phyloP scores from a whole-genome alignment of 1,139 yeast species.

The Lodderomyces parapsilosis region DNA sequence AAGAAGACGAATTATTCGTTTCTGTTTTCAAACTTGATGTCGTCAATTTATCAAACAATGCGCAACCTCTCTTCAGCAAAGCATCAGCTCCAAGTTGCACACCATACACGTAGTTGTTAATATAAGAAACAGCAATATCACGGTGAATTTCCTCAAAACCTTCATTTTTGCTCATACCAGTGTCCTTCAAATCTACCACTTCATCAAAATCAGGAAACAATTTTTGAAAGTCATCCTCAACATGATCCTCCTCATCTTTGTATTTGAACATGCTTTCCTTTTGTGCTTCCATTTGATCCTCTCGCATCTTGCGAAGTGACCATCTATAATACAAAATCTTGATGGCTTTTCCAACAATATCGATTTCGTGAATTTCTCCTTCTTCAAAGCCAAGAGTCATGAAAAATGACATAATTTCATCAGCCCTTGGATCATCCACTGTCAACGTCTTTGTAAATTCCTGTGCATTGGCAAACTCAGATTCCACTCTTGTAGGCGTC shows the following conservation, averaged over 20 bases:
- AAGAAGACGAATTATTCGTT: constrained; percentile 30
- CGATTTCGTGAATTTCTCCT: constrained; percentile 4
- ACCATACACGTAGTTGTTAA: constrained; percentile 24
- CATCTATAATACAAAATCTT: constrained; percentile 73
- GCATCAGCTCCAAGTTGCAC: constrained; percentile 20
- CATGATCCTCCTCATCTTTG: constrained; percentile 59
- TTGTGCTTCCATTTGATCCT: constrained; percentile 61
- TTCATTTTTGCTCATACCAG: constrained; percentile 17
- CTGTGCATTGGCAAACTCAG: constrained; percentile 34
- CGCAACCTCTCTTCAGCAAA: constrained; percentile 44
- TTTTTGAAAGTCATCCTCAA: constrained; percentile 68
- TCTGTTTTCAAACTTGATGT: constrained; percentile 19
- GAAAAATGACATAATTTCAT: constrained; percentile 37
- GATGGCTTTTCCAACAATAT: constrained; percentile 31
- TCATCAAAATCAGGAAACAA: constrained; percentile 91
- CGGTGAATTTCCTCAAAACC: constrained; percentile 31
- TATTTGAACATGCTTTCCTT: constrained; percentile 65
- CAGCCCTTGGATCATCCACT: constrained; percentile 47
- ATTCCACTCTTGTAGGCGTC: constrained; percentile 17
- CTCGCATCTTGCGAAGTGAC: constrained; percentile 67
- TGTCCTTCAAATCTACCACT: constrained; percentile 37
- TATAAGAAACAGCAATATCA: constrained; percentile 29
- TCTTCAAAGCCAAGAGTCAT: constrained; percentile 24
- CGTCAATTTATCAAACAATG: constrained; percentile 26
- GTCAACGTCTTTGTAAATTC: constrained; percentile 40